Evolutionary conservation across 1,284 basidiomycete genomes (phyloP), one percentile per base, ranked within the genome.

Genomic region (Afroboletus lepidellus): DNA sequence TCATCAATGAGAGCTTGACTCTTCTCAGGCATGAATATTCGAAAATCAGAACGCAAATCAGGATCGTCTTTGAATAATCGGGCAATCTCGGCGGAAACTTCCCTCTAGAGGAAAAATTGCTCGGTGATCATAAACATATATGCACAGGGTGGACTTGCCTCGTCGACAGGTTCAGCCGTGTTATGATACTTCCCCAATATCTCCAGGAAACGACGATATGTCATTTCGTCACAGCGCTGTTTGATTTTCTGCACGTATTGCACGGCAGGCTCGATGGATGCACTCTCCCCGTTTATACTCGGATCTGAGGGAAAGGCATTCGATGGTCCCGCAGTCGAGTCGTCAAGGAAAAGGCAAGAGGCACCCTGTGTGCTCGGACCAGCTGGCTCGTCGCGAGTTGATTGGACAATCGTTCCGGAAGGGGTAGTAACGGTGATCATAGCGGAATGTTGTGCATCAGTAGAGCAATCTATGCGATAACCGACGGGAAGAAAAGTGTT

Each of bases 161-260:
- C 84, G 71, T 93, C 92, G 58, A 78, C 78, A 15, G 74, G 69
- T 46, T 77, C 77, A 3, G 77, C 73, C 52, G 74, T 73, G 48
- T 80, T 75, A 47, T 83, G 80, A 63, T 80, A 81, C 39, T 73
- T 74, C 3, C 92, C 90, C 27, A 98, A 74, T 57, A 98, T 94
- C 72, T 96, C 93, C 53, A 98, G 75, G 72, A 99, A 98, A 64
- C 92, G 87, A 64, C 91, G 89, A 73, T 98, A 99, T 9, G 90
- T 94, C 32, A 95, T 92, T 2, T 92, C 85, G 62, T 96, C 91
- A 72, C 94, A 98, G 36, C 94, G 85, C 60, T 92, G 89, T 73
- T 97, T 98, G 74, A 98, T 98, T 73, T 94, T 94, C 73, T 97
- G 94, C 36, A 99, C 93, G 64, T 97, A 99, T 63, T 91, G 86